Percentiles rank a stretch among this genome's conserved stretches.
Evolutionary conservation across 2,329 filamentous ascomycete species (phyloP).

Genomic region (Diplodia intermedia): DNA sequence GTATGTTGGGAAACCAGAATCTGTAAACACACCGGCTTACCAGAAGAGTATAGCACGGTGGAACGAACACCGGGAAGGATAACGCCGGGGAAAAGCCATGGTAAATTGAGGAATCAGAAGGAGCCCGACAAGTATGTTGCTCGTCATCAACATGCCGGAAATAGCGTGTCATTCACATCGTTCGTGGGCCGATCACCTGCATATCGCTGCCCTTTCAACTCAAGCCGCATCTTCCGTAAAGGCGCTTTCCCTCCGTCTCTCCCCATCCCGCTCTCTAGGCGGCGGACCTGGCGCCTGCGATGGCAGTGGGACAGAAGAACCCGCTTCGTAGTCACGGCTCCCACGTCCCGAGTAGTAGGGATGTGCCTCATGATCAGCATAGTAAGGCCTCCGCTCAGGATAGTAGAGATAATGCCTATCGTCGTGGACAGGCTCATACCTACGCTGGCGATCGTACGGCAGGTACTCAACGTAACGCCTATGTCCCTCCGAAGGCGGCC

Average conservation of each 20-base stretch:
- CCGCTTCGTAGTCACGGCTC: slow-evolving; percentile 15
- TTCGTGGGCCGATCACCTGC: not conserved
- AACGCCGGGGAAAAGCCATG: not conserved
- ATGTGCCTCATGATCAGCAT: slow-evolving; percentile 7
- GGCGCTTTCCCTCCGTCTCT: slow-evolving; percentile 15
- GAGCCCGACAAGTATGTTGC: not conserved
- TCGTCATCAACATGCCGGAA: slow-evolving; percentile 3
- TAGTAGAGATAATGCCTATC: slow-evolving; percentile 28
- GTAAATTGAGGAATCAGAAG: slow-evolving; percentile 3
- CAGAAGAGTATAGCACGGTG: not conserved
- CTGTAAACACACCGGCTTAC: slow-evolving; percentile 14
- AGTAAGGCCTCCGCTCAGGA: slow-evolving; percentile 18
- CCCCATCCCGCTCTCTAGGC: slow-evolving; percentile 7
- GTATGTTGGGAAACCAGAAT: slow-evolving; percentile 12
- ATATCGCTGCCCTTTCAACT: not conserved
- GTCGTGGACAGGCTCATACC: slow-evolving; percentile 9
- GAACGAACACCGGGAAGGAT: not conserved
- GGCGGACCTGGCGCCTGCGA: not conserved
- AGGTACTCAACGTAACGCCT: slow-evolving; percentile 20
- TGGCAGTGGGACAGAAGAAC: slow-evolving; percentile 10
- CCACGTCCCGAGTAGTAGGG: slow-evolving; percentile 10
- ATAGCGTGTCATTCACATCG: not conserved
- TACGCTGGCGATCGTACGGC: slow-evolving; percentile 25
- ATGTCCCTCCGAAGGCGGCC: slow-evolving; percentile 3
- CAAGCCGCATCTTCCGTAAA: slow-evolving; percentile 11